A percentile compares a stretch with the other conserved stretches of the same genome.
These are phyloP conservation scores for Trichosporon faecale DNA, from an alignment of 1,284 basidiomycete species.

Conservation along the genomic window DNA sequence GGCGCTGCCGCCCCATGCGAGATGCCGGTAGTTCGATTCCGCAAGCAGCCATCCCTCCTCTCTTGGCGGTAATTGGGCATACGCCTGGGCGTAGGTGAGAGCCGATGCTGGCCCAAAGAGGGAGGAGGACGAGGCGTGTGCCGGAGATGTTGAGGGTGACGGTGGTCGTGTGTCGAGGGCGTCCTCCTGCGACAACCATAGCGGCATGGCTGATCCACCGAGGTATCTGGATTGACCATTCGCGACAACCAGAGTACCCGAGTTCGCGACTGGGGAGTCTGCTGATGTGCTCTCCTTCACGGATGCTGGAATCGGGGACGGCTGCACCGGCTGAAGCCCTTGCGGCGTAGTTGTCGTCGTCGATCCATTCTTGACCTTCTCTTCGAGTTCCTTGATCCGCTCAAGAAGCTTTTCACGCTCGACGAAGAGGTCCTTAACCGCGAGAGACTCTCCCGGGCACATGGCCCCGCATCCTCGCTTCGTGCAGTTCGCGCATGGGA, in stretches of 20 bases:
- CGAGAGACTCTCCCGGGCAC: slow-evolving; percentile 12
- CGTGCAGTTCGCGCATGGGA: slow-evolving; percentile 11
- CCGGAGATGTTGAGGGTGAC: not conserved
- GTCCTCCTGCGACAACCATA: slow-evolving; percentile 12
- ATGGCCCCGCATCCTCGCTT: slow-evolving; percentile 13
- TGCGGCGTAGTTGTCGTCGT: not conserved
- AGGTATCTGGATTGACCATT: slow-evolving; percentile 6
- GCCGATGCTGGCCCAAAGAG: slow-evolving; percentile 5
- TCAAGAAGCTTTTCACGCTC: slow-evolving; percentile 10
- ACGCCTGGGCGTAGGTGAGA: slow-evolving; percentile 1
- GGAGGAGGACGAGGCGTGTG: not conserved
- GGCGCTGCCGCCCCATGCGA: slow-evolving; percentile 30
- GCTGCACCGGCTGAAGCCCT: not conserved
- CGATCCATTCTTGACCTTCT: not conserved
- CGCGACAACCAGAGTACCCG: slow-evolving; percentile 1
- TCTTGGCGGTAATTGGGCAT: slow-evolving; percentile 25
- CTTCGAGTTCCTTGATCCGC: slow-evolving; percentile 6
- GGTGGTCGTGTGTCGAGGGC: slow-evolving; percentile 4
- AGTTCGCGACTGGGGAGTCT: slow-evolving; percentile 6
- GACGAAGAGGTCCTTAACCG: slow-evolving; percentile 12
- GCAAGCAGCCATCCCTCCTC: slow-evolving; percentile 31
- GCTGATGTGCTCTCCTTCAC: slow-evolving; percentile 4
- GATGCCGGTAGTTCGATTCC: slow-evolving; percentile 31
- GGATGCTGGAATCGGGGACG: not conserved
- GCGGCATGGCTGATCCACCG: slow-evolving; percentile 13